A percentile compares a stretch with the other conserved stretches of the same genome.
phyloP scores from a whole-genome alignment of 768 basidiomycete species.

The Suillus luteus region DNA sequence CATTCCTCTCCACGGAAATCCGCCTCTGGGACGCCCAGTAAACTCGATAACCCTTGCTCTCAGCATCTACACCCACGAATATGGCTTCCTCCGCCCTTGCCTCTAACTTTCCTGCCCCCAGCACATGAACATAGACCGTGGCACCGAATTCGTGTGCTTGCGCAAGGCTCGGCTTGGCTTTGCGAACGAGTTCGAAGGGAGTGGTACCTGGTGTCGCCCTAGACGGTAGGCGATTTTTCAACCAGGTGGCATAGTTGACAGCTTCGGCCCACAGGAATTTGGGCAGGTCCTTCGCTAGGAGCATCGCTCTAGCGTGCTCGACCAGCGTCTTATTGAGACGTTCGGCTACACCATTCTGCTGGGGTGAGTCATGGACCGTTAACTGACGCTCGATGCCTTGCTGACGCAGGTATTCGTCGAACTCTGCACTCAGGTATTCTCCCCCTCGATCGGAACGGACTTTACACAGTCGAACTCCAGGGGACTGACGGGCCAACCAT shows the following conservation, averaged over 20 bases:
- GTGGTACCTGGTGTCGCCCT: constrained; percentile 26
- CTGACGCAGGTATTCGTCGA: constrained; percentile 17
- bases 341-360: constrained; percentile 36
- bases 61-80: constrained; percentile 38
- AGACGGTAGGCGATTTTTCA: constrained; percentile 37
- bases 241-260: constrained; percentile 34
- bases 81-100: constrained; percentile 24
- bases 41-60: constrained; percentile 35
- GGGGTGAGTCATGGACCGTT: constrained; percentile 35
- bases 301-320: constrained; percentile 25
- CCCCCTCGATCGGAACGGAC: constrained; percentile 27
- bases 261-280: constrained; percentile 21
- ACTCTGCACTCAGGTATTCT: constrained; percentile 30
- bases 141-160: neutral
- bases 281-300: constrained; percentile 25
- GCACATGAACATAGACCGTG: constrained; percentile 22
- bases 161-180: neutral
- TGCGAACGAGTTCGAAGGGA: constrained; percentile 21
- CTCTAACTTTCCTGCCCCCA: constrained; percentile 27
- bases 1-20: constrained; percentile 35
- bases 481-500: constrained; percentile 4
- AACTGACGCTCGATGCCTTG: constrained; percentile 34
- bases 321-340: constrained; percentile 29
- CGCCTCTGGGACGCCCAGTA: constrained; percentile 22
- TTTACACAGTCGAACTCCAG: neutral